Percentiles rank a stretch among this genome's conserved stretches.
Conservation (phyloP, 2,329 filamentous ascomycete genomes). For the Dothistroma pini region DNA sequence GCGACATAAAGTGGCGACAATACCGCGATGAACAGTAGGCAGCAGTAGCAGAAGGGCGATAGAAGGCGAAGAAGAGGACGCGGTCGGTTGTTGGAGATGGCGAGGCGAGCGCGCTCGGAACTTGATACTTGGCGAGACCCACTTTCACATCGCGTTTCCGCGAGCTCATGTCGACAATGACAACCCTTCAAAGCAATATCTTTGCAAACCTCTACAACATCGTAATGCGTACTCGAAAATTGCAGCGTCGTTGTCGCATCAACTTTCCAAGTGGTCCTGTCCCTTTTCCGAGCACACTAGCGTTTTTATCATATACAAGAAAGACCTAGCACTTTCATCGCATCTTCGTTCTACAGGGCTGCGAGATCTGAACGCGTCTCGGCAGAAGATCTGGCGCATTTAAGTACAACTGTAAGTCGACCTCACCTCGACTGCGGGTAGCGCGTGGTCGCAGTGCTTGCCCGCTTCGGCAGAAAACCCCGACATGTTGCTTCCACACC, state of each 20-base stretch:
- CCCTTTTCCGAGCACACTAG: not conserved
- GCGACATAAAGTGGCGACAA: not conserved
- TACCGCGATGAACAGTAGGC: not conserved
- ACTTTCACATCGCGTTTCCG: not conserved
- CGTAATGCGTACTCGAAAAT: not conserved
- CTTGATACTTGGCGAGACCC: not conserved
- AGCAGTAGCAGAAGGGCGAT: not conserved
- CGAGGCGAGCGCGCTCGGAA: not conserved
- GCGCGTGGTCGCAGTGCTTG: not conserved
- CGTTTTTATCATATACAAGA: not conserved
- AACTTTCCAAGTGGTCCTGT: not conserved
- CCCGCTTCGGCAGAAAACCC: not conserved
- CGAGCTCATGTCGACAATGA: not conserved
- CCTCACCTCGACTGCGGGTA: slow-evolving; percentile 10
- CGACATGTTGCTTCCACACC: no score
- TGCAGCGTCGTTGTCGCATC: not conserved
- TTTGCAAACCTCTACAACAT: not conserved
- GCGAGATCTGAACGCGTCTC: not conserved
- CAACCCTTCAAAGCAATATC: not conserved
- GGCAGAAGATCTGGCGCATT: slow-evolving; percentile 4
- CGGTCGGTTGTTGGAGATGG: not conserved
- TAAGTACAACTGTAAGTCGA: slow-evolving; percentile 9
- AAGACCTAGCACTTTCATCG: not conserved
- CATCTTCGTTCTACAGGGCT: not conserved
- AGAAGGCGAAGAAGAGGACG: not conserved